Base-by-base conservation (phyloP, 2,329 filamentous ascomycete genomes). In the Leptodontidium sp. region DNA sequence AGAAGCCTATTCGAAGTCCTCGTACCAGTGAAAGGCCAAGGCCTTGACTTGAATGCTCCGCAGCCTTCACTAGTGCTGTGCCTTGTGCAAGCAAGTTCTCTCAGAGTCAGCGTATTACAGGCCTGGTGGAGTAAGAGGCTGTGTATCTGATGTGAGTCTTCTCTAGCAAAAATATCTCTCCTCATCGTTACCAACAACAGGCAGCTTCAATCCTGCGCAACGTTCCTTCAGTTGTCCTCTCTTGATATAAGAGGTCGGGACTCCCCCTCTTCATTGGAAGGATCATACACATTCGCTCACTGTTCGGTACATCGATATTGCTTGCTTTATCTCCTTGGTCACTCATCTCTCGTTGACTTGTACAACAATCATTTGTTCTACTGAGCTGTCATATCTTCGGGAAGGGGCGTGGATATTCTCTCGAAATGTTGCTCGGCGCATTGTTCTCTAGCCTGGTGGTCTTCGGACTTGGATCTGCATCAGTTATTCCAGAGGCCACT, bases 381-480 rank as follows among this genome's bases (percentile, higher is more conserved):
- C 40, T 17, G 24, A 45, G 14, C 6, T 29, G 24, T 15, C 57
- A 26, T 6, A 45, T 65, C 24, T n/a, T 45, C 5, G 40, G 9
- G 38, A 12, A 12, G 9, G 40, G 45, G 11, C 0, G 38, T 40
- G 35, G 40, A 15, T 26, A 24, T 38, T 7, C 17, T 53, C 14
- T 55, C 29, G 35, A 14, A 21, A 67, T 67, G 65, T 57, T 55
- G 40, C 32, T 67, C 29, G 47, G 21, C 17, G 21, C 50, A 7
- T 59, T 64, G 3, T 47, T 64, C 6, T 64, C 65, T 3, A 52
- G 59, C 17, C 21, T 50, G 17, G 29, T 67, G 17, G 49, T 64
- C 26, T 52, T 67, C 32, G 59, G 61, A 64, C 65, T 67, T 64
- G 65, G 65, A 15, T 49, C 52, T n/a, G 65, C 65, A 21, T 63